Conservation (phyloP, 306 rosid genomes). For the Fragaria vesca region DNA sequence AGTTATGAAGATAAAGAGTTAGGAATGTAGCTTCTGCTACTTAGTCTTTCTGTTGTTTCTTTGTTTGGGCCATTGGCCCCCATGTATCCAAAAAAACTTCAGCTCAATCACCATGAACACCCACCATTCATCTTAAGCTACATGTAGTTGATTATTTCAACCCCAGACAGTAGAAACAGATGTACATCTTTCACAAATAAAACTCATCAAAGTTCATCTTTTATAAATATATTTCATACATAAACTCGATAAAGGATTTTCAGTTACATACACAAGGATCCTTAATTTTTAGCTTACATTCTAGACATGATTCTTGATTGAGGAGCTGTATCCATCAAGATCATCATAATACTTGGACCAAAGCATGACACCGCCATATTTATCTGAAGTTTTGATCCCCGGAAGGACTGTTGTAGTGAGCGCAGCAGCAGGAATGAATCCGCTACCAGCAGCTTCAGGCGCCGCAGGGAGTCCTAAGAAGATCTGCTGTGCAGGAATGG, state of each 20-base stretch:
- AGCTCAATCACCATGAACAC: too few species aligned
- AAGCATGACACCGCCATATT: not conserved
- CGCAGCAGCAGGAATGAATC: not conserved
- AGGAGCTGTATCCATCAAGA: not conserved
- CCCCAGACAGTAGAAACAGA: too few species aligned
- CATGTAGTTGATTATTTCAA: too few species aligned
- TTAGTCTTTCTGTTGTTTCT: too few species aligned
- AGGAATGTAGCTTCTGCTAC: too few species aligned
- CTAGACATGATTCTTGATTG: not conserved
- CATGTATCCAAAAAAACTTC: too few species aligned
- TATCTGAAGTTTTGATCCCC: not conserved
- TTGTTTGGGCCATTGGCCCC: too few species aligned
- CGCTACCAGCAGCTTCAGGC: not conserved
- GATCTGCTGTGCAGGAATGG: not conserved
- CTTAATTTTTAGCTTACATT: not conserved
- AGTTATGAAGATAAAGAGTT: too few species aligned
- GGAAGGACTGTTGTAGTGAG: not conserved
- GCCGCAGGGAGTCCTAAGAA: not conserved
- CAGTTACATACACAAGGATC: not conserved
- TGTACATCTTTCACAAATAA: too few species aligned
- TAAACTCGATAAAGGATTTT: not conserved
- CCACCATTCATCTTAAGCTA: too few species aligned
- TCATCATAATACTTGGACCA: not conserved
- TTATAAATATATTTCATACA: too few species aligned
- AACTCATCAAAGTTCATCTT: too few species aligned